Conservation (phyloP, 2,329 filamentous ascomycete species). For the Claviceps arundinis region DNA sequence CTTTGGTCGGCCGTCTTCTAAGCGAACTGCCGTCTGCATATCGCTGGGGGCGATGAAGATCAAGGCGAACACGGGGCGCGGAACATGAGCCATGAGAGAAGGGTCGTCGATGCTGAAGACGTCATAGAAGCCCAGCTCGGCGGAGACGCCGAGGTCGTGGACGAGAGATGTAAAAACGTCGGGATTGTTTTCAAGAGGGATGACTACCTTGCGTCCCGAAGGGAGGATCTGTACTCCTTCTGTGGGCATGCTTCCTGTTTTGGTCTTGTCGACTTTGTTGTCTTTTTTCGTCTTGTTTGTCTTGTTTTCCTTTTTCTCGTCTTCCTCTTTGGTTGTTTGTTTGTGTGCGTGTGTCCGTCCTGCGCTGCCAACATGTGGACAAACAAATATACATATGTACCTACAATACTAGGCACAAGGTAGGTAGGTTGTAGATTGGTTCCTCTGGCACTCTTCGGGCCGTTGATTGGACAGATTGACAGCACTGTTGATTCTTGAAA, state of each 20-base stretch:
- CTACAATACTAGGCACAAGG: too few relatives aligned
- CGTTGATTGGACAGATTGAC: too few relatives aligned
- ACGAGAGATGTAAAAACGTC: conserved; percentile 64
- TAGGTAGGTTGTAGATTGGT: too few relatives aligned
- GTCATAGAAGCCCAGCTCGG: conserved; percentile 60
- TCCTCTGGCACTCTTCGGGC: too few relatives aligned
- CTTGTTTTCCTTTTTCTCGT: neutral
- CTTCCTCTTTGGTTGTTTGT: neutral
- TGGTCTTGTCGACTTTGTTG: neutral
- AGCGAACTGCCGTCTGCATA: conserved; percentile 32
- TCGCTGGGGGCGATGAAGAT: conserved; percentile 62
- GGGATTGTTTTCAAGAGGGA: conserved; percentile 49
- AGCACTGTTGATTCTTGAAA: too few relatives aligned
- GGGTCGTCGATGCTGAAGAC: conserved; percentile 71
- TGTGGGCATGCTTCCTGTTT: conserved; percentile 13
- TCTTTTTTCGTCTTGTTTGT: neutral
- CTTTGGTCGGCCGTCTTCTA: conserved; percentile 13
- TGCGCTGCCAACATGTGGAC: too few relatives aligned
- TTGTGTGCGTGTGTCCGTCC: too few relatives aligned
- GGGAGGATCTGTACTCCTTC: conserved; percentile 18
- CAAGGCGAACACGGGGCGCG: conserved; percentile 62
- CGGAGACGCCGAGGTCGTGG: conserved; percentile 56
- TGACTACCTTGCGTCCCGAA: conserved; percentile 21
- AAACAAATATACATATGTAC: too few relatives aligned
- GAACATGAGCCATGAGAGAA: conserved; percentile 55